Evolutionary conservation across 129 eudicot species (phyloP).

Genomic region (Gnaphalium uliginosum): DNA sequence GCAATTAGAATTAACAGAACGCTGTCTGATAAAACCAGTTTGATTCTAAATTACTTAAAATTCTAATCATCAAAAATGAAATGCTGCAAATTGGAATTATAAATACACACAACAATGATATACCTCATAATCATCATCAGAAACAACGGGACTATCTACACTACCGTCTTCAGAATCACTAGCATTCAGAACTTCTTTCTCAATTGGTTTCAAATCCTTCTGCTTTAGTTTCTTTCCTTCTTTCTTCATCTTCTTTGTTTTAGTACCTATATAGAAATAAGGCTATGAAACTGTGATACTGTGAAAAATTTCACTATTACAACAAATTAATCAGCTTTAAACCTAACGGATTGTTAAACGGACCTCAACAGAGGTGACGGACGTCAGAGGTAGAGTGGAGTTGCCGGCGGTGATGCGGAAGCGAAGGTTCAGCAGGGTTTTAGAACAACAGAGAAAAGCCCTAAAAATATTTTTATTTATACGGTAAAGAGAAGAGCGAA

Average conservation of each 20-base stretch:
- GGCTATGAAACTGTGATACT: background rate
- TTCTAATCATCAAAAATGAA: background rate
- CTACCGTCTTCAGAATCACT: slow-evolving; percentile 29
- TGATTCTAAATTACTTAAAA: background rate
- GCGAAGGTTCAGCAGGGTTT: slow-evolving; percentile 12
- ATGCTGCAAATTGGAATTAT: background rate
- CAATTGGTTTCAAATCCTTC: slow-evolving; percentile 25
- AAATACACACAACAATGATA: background rate
- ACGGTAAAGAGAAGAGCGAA: too few relatives aligned
- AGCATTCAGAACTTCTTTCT: slow-evolving; percentile 9
- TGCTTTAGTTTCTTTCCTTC: slow-evolving; percentile 29
- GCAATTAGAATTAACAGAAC: background rate
- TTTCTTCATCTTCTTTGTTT: slow-evolving; percentile 23
- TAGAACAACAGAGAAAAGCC: slow-evolving; percentile 24
- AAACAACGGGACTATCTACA: slow-evolving; percentile 44
- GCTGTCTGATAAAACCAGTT: background rate
- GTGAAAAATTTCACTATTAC: background rate
- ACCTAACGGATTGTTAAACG: background rate
- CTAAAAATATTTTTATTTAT: slow-evolving; percentile 9
- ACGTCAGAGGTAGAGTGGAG: background rate
- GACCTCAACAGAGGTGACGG: background rate
- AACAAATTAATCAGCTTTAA: background rate
- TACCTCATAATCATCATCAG: slow-evolving; percentile 41
- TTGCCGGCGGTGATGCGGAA: slow-evolving; percentile 6
- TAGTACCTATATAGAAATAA: slow-evolving; percentile 7